Evolutionary conservation across 495 filamentous ascomycete species (phyloP).

Genomic region (Staphylotrichum longicolle): DNA sequence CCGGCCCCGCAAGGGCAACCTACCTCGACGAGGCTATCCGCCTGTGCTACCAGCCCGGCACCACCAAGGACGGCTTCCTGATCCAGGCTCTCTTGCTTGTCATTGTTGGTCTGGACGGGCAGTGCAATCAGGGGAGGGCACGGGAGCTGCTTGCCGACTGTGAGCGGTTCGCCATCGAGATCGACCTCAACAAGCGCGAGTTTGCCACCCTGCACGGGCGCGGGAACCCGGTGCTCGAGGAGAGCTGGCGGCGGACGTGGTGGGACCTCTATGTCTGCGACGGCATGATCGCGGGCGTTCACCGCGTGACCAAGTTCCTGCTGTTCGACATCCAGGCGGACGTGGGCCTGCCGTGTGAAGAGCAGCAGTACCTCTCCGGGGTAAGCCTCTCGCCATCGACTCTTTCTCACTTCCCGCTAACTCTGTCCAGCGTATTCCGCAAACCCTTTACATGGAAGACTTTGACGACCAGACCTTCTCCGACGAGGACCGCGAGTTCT

Average conservation of each 20-base stretch:
- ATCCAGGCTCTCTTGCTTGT: conserved; percentile 77
- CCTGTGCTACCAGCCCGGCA: conserved; percentile 48
- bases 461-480: conserved; percentile 69
- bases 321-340: conserved; percentile 56
- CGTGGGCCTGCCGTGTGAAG: conserved; percentile 73
- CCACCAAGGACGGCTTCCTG: conserved; percentile 59
- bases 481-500: conserved; percentile 62
- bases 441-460: conserved; percentile 60
- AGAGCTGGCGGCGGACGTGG: conserved; percentile 84
- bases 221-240: conserved; percentile 53
- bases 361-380: conserved; percentile 63
- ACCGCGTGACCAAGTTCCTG: conserved; percentile 56
- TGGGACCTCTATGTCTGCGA: conserved; percentile 88
- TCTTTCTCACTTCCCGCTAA: not conserved
- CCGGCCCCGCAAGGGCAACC: conserved; percentile 50
- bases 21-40: conserved; percentile 59
- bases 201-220: conserved; percentile 49
- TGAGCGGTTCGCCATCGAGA: conserved; percentile 67
- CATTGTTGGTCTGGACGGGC: conserved; percentile 74
- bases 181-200: conserved; percentile 66
- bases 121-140: conserved; percentile 64
- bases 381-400: conserved; percentile 39
- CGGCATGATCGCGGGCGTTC: conserved; percentile 59
- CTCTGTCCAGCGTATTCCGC: conserved; percentile 56
- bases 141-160: conserved; percentile 64